These are phyloP conservation scores for Chalaropsis thielavioides DNA, from an alignment of 2,329 filamentous ascomycete genomes.

Conservation along the genomic window DNA sequence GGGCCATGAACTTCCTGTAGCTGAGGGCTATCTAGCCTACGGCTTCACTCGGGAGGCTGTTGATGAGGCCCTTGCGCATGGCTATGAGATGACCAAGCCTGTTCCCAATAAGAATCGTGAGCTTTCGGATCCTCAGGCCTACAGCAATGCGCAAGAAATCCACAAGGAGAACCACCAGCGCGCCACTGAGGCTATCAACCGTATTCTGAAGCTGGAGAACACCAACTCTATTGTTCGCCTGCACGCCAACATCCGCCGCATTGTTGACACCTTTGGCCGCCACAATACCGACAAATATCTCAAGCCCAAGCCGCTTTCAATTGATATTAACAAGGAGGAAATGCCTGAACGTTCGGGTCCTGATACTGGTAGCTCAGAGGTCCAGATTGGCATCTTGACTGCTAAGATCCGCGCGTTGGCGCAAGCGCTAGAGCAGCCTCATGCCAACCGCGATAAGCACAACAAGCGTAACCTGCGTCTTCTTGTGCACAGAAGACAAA, in stretches of 20 bases:
- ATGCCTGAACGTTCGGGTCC: constrained; percentile 54
- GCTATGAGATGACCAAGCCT: constrained; percentile 52
- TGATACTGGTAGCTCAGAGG: constrained; percentile 89
- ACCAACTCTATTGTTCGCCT: constrained; percentile 63
- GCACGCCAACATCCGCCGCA: constrained; percentile 70
- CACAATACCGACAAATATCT: constrained; percentile 71
- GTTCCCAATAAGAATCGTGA: constrained; percentile 25
- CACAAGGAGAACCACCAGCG: constrained; percentile 47
- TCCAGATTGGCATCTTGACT: constrained; percentile 93
- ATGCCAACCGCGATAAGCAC: constrained; percentile 72
- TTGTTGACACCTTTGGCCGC: constrained; percentile 75
- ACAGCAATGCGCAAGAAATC: constrained; percentile 24
- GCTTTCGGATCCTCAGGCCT: constrained; percentile 23
- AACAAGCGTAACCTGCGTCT: constrained; percentile 84
- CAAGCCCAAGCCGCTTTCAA: constrained; percentile 42
- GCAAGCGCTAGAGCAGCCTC: constrained; percentile 50
- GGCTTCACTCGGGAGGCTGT: constrained; percentile 57
- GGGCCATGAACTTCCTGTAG: constrained; percentile 32
- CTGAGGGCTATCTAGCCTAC: constrained; percentile 53
- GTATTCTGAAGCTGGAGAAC: constrained; percentile 66
- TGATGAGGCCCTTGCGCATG: constrained; percentile 48
- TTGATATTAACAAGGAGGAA: constrained; percentile 28
- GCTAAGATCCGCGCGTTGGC: constrained; percentile 78
- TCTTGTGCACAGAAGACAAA: constrained; percentile 79
- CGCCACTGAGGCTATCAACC: constrained; percentile 59